Evolutionary conservation across 306 rosid genomes (phyloP).

Genomic region (Prunus salicina): DNA sequence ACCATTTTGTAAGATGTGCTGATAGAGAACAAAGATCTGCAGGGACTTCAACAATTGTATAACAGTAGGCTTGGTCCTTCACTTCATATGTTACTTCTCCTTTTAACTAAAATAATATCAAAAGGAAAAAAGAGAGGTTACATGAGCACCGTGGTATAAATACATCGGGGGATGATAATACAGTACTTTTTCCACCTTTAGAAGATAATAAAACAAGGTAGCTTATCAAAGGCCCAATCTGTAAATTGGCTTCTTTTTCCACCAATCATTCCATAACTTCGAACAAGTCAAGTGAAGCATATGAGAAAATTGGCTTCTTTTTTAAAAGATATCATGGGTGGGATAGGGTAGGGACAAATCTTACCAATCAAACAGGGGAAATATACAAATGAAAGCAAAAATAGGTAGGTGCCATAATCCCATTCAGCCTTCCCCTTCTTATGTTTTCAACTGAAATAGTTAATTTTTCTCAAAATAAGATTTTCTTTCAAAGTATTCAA

Average conservation of each 20-base stretch:
- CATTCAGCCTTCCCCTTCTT: background rate
- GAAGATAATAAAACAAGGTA: slow-evolving; percentile 17
- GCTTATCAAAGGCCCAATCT: slow-evolving; percentile 1
- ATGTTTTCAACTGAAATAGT: background rate
- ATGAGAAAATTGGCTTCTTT: background rate
- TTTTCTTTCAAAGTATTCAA: slow-evolving; percentile 22
- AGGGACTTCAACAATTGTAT: slow-evolving; percentile 56
- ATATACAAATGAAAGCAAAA: background rate
- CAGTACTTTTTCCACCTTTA: background rate
- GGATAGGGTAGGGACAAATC: background rate
- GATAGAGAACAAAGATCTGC: slow-evolving; percentile 65
- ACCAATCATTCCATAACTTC: background rate
- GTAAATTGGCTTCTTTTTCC: too few species aligned
- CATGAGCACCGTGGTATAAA: slow-evolving; percentile 9
- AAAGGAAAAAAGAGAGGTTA: slow-evolving; percentile 9
- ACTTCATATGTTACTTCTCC: slow-evolving; percentile 87
- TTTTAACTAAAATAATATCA: slow-evolving; percentile 47
- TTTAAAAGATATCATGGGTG: background rate
- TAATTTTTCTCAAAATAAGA: background rate
- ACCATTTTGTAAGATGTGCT: slow-evolving; percentile 74
- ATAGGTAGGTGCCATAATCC: background rate
- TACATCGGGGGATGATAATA: background rate
- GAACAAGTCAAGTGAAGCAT: background rate
- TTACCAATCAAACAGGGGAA: background rate
- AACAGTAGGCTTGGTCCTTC: slow-evolving; percentile 85